Evolutionary conservation across 2,329 filamentous ascomycete genomes (phyloP).

Genomic region (Aspergillus quadricinctus): DNA sequence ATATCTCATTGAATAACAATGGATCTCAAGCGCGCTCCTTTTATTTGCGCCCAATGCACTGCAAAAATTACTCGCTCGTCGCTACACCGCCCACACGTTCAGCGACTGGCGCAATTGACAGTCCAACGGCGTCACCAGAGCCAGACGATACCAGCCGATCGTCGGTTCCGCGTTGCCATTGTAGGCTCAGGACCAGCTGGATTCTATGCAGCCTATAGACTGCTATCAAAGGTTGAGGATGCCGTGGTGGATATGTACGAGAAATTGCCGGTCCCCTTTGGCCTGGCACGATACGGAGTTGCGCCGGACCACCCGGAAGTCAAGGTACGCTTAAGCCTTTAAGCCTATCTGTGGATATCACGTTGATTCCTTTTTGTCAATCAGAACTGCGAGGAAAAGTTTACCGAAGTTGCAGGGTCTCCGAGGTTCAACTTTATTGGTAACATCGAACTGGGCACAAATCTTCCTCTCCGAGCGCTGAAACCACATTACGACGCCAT

Average conservation of each 20-base stretch:
- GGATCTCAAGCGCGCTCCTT: slow-evolving; percentile 21
- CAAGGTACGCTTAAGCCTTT: slow-evolving; percentile 60
- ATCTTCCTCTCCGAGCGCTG: slow-evolving; percentile 64
- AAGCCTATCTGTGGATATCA: neutral
- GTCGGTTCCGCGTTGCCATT: slow-evolving; percentile 73
- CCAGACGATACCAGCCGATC: slow-evolving; percentile 30
- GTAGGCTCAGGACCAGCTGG: slow-evolving; percentile 92
- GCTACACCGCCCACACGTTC: slow-evolving; percentile 1
- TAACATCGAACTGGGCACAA: slow-evolving; percentile 73
- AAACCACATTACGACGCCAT: slow-evolving; percentile 86
- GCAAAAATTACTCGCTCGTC: slow-evolving; percentile 11
- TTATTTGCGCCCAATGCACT: slow-evolving; percentile 30
- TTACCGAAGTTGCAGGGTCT: slow-evolving; percentile 78
- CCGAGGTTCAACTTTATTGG: slow-evolving; percentile 85
- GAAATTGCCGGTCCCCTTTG: slow-evolving; percentile 84
- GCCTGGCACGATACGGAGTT: slow-evolving; percentile 87
- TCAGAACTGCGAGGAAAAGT: slow-evolving; percentile 92
- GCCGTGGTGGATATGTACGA: slow-evolving; percentile 94
- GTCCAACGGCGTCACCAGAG: slow-evolving; percentile 27
- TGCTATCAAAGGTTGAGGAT: slow-evolving; percentile 70
- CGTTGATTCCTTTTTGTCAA: neutral
- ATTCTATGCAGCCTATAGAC: slow-evolving; percentile 86
- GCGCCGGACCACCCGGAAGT: slow-evolving; percentile 99
- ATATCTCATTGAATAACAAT: slow-evolving; percentile 15
- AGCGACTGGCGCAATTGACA: slow-evolving; percentile 3